Evolutionary conservation across 2,329 filamentous ascomycete species (phyloP), one percentile per base, ranked within the genome.

Genomic region (Cercospora zeae-maydis): DNA sequence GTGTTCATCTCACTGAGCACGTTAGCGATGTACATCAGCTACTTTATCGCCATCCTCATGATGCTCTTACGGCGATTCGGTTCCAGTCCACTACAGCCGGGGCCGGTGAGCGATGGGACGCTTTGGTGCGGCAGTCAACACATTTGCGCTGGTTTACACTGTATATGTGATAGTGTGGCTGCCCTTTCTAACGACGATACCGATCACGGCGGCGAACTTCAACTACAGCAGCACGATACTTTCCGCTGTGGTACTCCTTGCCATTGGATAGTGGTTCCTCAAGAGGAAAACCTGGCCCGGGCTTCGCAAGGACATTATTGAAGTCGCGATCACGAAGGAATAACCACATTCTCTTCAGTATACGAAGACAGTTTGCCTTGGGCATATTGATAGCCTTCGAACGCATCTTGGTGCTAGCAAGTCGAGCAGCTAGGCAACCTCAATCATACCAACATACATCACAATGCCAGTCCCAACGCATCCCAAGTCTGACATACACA

Each of bases 141-240:
- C 63, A 3, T 70, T 70, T 30, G 68, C 69, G 0, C 55, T 72
- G 42, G 42, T 71, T 0, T 71, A 68, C 59, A 69, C 65, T 0
- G 65, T 57, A 10, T 72, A 67, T 36, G 63, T 70, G 30, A 67
- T 64, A 10, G 53, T 72, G 39, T 70, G 67, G 62, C 59, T 72
- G n/a, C 63, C 63, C 8, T 71, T 70, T 34, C 70, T 68, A 1
- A 64, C 59, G 11, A 67, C 65, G 9, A 63, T 72, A 11, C 68
- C 70, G 1, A 66, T 72, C 39, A 68, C 65, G 2, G 69, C 39
- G 1, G 47, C 56, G 19, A 65, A 67, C 30, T 67, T 70, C 62
- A 72, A 72, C 21, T 71, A 70, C 37, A 65, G 67, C 24, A 62
- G 68, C 34, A 68, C 69, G 7, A 71, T 70, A n/a, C 61, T 67